A percentile compares a stretch with the other conserved stretches of the same genome.
phyloP scores from a whole-genome alignment of 129 eudicot genomes.

The Ambrosia trifida region DNA sequence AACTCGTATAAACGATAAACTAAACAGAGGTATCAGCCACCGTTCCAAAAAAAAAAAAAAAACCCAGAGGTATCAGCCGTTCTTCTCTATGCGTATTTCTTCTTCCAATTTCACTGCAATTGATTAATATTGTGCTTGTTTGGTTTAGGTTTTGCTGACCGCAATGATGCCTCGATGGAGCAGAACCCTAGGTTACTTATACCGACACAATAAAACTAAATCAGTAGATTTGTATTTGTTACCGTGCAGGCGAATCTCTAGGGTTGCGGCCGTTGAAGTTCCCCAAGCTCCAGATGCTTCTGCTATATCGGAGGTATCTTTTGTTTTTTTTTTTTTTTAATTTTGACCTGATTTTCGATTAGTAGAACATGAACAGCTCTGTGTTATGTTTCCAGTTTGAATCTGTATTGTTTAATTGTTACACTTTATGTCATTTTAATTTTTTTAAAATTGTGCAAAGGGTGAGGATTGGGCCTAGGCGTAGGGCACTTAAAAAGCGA shows the following conservation, averaged over 20 bases:
- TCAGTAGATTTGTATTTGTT: slow-evolving; percentile 24
- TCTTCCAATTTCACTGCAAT: slow-evolving; percentile 14
- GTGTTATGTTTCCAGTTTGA: neutral
- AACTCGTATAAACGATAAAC: too few species aligned
- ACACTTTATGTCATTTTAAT: neutral
- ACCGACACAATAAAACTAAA: slow-evolving; percentile 21
- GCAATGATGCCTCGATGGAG: slow-evolving; percentile 44
- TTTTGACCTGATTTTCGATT: slow-evolving; percentile 5
- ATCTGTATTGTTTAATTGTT: neutral
- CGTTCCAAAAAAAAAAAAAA: too few species aligned
- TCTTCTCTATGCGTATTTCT: slow-evolving; percentile 1
- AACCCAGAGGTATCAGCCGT: too few species aligned
- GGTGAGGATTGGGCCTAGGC: too few species aligned
- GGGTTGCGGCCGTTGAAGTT: slow-evolving; percentile 35
- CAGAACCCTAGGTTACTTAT: slow-evolving; percentile 22
- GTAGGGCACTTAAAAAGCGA: too few species aligned
- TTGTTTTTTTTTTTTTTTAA: neutral
- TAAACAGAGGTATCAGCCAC: too few species aligned
- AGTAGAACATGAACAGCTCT: neutral
- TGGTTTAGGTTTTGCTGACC: neutral
- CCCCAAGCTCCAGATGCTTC: slow-evolving; percentile 24
- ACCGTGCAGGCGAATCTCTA: slow-evolving; percentile 36
- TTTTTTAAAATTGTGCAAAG: neutral
- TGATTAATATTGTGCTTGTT: neutral
- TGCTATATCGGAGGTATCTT: slow-evolving; percentile 39